phyloP scores from a whole-genome alignment of 306 rosid genomes.

The Luffa aegyptiaca region DNA sequence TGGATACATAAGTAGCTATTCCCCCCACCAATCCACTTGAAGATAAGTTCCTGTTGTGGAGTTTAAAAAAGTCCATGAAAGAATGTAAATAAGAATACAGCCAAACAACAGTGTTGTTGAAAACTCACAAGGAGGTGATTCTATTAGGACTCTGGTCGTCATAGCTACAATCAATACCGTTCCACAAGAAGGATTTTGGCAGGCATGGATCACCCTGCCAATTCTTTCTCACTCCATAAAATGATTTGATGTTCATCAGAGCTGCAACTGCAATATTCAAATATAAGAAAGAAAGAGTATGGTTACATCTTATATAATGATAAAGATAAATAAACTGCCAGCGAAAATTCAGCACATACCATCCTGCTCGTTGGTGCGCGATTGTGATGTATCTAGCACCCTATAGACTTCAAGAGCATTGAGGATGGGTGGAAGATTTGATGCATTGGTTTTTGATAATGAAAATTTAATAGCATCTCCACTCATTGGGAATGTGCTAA shows the following conservation, averaged over 20 bases:
- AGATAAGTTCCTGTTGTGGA: conserved; percentile 10
- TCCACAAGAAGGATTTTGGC: conserved; percentile 9
- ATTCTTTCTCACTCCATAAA: conserved; percentile 7
- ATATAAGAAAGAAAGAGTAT: not conserved
- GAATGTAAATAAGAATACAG: not conserved
- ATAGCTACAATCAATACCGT: conserved; percentile 9
- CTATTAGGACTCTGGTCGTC: not conserved
- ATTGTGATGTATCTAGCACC: not conserved
- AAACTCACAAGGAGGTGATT: conserved; percentile 14
- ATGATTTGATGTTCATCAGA: not conserved
- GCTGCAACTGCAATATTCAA: conserved; percentile 6
- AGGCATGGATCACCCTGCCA: conserved; percentile 14
- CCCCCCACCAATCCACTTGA: conserved; percentile 13
- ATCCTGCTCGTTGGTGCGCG: conserved; percentile 9
- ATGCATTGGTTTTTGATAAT: not conserved
- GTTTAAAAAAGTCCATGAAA: not conserved
- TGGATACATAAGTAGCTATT: conserved; percentile 6
- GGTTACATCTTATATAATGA: not conserved
- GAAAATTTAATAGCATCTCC: not conserved
- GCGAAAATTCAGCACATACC: conserved; percentile 4
- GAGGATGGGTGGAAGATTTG: conserved; percentile 18
- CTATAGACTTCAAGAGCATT: conserved; percentile 14
- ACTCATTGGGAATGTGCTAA: not conserved
- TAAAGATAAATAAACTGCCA: not conserved
- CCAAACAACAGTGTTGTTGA: not conserved